Evolutionary conservation across 2,329 filamentous ascomycete species (phyloP), one percentile per base, ranked within the genome.

Genomic region (Sporothrix variecibatus): DNA sequence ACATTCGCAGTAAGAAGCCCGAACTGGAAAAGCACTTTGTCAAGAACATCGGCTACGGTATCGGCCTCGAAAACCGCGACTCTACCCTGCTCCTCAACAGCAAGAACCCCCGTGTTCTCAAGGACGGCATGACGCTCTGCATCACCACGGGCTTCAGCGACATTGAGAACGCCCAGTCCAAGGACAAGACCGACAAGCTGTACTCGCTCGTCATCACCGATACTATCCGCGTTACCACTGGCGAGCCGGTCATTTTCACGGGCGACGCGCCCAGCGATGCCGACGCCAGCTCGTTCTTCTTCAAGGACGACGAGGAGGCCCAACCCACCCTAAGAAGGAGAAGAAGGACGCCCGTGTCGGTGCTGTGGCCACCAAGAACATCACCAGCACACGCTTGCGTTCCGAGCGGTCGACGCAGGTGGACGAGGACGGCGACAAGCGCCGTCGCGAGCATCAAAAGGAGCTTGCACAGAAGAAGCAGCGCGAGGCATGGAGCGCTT

Each of bases 231-330:
- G 94, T 98, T 69, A 93, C 92, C 12, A 86, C 89, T 6, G 85
- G 85, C n/a, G 94, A 97, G 70, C 89, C 92, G 0, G 92, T 94
- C 43, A 91, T 98, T 38, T 98, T 99, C 84, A 99, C 96, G 23
- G 94, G 94, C 75, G 95, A 98, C 80, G 95, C 95, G 0, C 91
- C 95, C 1, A 93, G 93, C 38, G 95, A 97, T 80, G 90, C 97
- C 75, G 96, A 98, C 79, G 94, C 94, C 3, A 95, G 95, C 53
- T 97, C 95, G 0, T 99, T 99, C 86, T 98, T 98, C 84, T 99
- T 99, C 86, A 97, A 97, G 81, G 95, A 98, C 78, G 94, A 97
- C 75, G 94, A 97, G 80, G 93, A 97, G 78, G 90, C 94, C 76
- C 91, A 94, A 81, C 93, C 93, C 43, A 89, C 93, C 93, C 94